Conservation (phyloP, 2,329 filamentous ascomycete genomes). For the Aspergillus sp. region DNA sequence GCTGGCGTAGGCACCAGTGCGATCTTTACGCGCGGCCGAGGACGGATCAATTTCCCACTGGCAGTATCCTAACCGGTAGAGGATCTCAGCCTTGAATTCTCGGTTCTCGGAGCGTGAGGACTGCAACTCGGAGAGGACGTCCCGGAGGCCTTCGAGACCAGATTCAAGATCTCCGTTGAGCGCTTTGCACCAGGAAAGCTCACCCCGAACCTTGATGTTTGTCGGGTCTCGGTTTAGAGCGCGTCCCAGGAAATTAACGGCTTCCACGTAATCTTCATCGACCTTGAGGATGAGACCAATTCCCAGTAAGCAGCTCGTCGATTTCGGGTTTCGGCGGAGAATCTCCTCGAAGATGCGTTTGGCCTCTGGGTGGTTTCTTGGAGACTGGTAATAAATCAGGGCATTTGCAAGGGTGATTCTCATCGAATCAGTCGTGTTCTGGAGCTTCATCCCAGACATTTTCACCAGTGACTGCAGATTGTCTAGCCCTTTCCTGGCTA, state of each 20-base stretch:
- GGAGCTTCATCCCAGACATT: slow-evolving; percentile 68
- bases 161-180: slow-evolving; percentile 71
- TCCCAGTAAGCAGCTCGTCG: slow-evolving; percentile 80
- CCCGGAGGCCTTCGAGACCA: slow-evolving; percentile 69
- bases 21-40: slow-evolving; percentile 71
- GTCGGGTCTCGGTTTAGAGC: slow-evolving; percentile 70
- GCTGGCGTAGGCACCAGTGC: slow-evolving; percentile 76
- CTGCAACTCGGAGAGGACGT: slow-evolving; percentile 65
- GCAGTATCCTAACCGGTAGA: slow-evolving; percentile 84
- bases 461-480: slow-evolving; percentile 60
- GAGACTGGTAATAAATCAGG: slow-evolving; percentile 84
- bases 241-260: slow-evolving; percentile 74
- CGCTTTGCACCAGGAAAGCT: slow-evolving; percentile 90
- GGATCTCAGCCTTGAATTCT: slow-evolving; percentile 78
- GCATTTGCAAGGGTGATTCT: slow-evolving; percentile 81
- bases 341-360: slow-evolving; percentile 82
- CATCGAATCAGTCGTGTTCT: slow-evolving; percentile 70
- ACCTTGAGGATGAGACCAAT: slow-evolving; percentile 91
- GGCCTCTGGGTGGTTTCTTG: slow-evolving; percentile 84
- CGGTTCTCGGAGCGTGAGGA: slow-evolving; percentile 59
- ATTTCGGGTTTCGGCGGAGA: slow-evolving; percentile 70
- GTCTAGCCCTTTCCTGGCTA: slow-evolving; percentile 71
- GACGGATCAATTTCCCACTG: slow-evolving; percentile 81
- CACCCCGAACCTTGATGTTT: slow-evolving; percentile 78
- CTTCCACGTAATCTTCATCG: slow-evolving; percentile 81